Conservation (phyloP, 495 filamentous ascomycete genomes). For the Wilcoxina mikolae region DNA sequence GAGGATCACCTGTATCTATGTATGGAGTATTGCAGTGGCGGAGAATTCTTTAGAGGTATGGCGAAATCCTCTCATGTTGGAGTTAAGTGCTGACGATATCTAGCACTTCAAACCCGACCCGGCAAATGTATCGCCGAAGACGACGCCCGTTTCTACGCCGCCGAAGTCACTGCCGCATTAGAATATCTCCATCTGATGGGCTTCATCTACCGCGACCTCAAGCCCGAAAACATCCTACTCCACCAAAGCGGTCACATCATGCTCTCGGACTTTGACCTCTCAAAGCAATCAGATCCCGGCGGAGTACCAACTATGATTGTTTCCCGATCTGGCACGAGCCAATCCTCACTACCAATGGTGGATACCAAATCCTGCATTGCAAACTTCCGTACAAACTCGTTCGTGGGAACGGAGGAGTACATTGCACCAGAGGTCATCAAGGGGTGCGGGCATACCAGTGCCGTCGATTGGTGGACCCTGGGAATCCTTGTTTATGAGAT, state of each 20-base stretch:
- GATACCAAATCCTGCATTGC: slow-evolving; percentile 97
- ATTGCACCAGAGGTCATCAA: slow-evolving; percentile 98
- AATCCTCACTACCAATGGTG: slow-evolving; percentile 75
- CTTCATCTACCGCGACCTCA: slow-evolving; percentile 95
- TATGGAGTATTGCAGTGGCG: slow-evolving; percentile 99
- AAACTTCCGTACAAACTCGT: slow-evolving; percentile 96
- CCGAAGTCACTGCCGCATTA: slow-evolving; percentile 91
- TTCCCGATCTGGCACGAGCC: slow-evolving; percentile 64
- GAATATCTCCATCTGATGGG: slow-evolving; percentile 99
- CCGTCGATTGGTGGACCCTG: slow-evolving; percentile 98
- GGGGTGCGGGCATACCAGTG: slow-evolving; percentile 93
- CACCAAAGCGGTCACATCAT: slow-evolving; percentile 99
- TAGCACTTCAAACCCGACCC: slow-evolving; percentile 84
- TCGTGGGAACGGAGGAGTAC: slow-evolving; percentile 96
- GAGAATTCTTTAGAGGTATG: slow-evolving; percentile 84
- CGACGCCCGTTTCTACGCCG: slow-evolving; percentile 92
- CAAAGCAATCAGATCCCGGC: slow-evolving; percentile 91
- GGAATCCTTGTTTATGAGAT: slow-evolving; percentile 97
- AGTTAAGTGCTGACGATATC: slow-evolving; percentile 9
- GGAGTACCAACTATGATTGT: slow-evolving; percentile 96
- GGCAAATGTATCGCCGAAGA: slow-evolving; percentile 96
- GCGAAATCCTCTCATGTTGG: neutral
- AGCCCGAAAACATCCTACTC: slow-evolving; percentile 94
- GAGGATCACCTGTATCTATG: slow-evolving; percentile 96
- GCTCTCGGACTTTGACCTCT: slow-evolving; percentile 97